Evolutionary conservation across 1,139 yeast species (phyloP).

Genomic region (Blastobotrys petasosporus): DNA sequence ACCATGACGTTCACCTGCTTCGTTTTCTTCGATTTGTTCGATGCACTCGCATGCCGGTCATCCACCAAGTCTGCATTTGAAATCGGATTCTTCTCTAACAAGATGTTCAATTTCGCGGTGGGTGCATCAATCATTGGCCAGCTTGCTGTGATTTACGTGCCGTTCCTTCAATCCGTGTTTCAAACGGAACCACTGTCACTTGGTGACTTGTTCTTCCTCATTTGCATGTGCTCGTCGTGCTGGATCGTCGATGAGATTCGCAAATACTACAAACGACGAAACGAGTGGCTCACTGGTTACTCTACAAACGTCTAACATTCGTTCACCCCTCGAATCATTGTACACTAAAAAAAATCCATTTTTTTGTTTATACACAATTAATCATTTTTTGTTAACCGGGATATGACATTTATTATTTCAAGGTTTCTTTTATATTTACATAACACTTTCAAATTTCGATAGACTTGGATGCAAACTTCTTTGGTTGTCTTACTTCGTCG

Average conservation of each 20-base stretch:
- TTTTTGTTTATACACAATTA: no score
- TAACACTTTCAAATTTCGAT: no score
- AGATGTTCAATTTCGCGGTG: conserved; percentile 90
- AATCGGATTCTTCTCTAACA: conserved; percentile 65
- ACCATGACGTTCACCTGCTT: conserved; percentile 99
- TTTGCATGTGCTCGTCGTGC: conserved; percentile 66
- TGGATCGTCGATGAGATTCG: conserved; percentile 79
- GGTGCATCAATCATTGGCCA: conserved; percentile 90
- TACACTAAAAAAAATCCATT: no score
- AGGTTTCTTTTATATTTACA: no score
- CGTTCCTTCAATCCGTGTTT: conserved; percentile 84
- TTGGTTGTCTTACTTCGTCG: no score
- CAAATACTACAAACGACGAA: conserved; percentile 41
- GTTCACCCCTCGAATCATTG: no score
- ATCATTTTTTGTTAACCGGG: no score
- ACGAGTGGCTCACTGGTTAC: conserved; percentile 24
- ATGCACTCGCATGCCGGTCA: conserved; percentile 89
- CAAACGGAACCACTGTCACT: conserved; percentile 85
- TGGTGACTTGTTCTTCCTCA: conserved; percentile 58
- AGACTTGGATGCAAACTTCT: no score
- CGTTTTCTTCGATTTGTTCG: conserved; percentile 92
- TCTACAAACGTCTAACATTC: conserved; percentile 10
- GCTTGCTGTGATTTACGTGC: conserved; percentile 84
- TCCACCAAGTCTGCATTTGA: conserved; percentile 74
- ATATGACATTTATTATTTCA: no score